Percentiles rank a stretch among this genome's conserved stretches.
phyloP scores from a whole-genome alignment of 202 grass and related monocot genomes.

The Hordeum pubiflorum region DNA sequence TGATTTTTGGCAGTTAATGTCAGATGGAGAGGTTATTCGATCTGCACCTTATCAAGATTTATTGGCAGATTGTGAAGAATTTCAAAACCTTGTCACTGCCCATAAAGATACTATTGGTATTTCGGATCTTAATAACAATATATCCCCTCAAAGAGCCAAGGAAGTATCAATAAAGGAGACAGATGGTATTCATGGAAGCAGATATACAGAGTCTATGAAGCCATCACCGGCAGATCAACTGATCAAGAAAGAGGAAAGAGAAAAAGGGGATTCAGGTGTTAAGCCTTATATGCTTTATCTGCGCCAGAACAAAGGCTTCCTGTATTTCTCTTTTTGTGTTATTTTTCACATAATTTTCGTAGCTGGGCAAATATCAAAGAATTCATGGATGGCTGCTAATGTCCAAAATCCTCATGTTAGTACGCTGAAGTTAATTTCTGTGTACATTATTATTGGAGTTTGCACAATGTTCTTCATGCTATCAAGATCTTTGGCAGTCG shows the following conservation, averaged over 20 bases:
- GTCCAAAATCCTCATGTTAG: constrained; percentile 67
- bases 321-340: constrained; percentile 39
- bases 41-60: constrained; percentile 59
- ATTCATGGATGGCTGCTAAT: constrained; percentile 93
- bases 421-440: constrained; percentile 61
- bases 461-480: constrained; percentile 51
- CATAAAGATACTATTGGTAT: constrained; percentile 56
- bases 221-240: constrained; percentile 50
- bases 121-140: constrained; percentile 32
- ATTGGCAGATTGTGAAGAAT: constrained; percentile 56
- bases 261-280: constrained; percentile 68
- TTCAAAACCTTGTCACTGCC: constrained; percentile 70
- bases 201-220: constrained; percentile 21
- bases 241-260: constrained; percentile 85
- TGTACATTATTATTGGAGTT: constrained; percentile 69
- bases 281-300: constrained; percentile 76
- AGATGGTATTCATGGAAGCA: constrained; percentile 21
- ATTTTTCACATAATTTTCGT: constrained; percentile 60
- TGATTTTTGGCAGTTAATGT: constrained; percentile 63
- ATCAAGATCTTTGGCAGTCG: constrained; percentile 40
- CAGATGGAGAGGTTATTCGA: constrained; percentile 57
- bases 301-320: constrained; percentile 61
- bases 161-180: constrained; percentile 42
- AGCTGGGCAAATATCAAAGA: constrained; percentile 78
- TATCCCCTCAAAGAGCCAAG: not conserved